Evolutionary conservation across 2,329 filamentous ascomycete genomes (phyloP).

Genomic region (Arthrobotrys pseudoclavata): DNA sequence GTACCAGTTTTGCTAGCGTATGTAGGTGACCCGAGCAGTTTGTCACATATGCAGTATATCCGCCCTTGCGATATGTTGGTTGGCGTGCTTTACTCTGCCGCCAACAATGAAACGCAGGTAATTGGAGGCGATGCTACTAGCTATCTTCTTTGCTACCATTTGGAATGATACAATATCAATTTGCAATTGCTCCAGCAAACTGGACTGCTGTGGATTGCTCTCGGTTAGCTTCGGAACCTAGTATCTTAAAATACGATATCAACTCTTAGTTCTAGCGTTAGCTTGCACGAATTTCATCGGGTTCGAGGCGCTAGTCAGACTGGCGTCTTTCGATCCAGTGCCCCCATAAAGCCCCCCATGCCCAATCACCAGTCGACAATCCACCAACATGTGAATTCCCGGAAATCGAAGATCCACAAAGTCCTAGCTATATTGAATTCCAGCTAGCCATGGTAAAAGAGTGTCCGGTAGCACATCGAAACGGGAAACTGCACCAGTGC

Average conservation of each 20-base stretch:
- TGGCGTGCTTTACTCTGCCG: slow-evolving; percentile 20
- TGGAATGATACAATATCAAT: slow-evolving; percentile 11
- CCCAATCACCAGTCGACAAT: not conserved
- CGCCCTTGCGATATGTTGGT: slow-evolving; percentile 25
- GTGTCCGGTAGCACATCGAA: not conserved
- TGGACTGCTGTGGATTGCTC: not conserved
- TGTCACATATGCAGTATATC: slow-evolving; percentile 15
- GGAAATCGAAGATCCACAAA: slow-evolving; percentile 26
- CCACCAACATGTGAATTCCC: slow-evolving; percentile 33
- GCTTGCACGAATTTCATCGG: not conserved
- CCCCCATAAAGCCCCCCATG: not conserved
- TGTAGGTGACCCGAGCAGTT: slow-evolving; percentile 34
- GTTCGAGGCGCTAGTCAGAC: not conserved
- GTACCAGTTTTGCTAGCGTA: slow-evolving; percentile 40
- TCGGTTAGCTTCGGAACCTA: not conserved
- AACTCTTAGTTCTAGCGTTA: slow-evolving; percentile 1
- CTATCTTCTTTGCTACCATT: not conserved
- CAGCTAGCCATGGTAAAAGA: slow-evolving; percentile 20
- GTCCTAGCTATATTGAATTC: slow-evolving; percentile 1
- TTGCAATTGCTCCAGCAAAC: not conserved
- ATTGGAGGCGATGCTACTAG: not conserved
- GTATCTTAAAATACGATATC: slow-evolving; percentile 39
- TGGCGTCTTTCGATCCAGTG: not conserved
- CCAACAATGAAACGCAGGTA: slow-evolving; percentile 2
- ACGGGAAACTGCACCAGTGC: slow-evolving; percentile 22